phyloP scores from a whole-genome alignment of 2,329 filamentous ascomycete genomes.

The Aspergillus texensis region DNA sequence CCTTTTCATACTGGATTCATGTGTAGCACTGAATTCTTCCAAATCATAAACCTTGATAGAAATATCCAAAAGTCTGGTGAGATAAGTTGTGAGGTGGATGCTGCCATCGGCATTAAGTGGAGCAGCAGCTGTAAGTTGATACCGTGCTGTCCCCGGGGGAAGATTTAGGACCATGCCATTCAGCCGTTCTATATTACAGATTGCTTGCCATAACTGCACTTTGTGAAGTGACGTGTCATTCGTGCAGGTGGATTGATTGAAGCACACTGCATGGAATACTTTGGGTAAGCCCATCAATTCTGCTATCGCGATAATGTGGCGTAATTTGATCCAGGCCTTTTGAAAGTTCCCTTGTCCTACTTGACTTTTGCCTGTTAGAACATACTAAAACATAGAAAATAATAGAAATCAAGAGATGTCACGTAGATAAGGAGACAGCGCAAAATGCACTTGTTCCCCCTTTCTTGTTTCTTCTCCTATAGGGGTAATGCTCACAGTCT shows the following conservation, averaged over 20 bases:
- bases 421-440: background rate
- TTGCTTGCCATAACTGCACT: conserved; percentile 35
- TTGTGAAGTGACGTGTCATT: conserved; percentile 19
- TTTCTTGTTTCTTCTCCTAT: background rate
- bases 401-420: too few species aligned
- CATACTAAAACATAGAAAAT: too few species aligned
- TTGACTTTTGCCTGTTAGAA: conserved; percentile 24
- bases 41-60: conserved; percentile 15
- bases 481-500: conserved; percentile 35
- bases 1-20: conserved; percentile 7
- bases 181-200: conserved; percentile 37
- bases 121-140: conserved; percentile 9
- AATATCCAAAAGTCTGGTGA: conserved; percentile 14
- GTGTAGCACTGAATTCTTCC: conserved; percentile 14
- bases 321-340: conserved; percentile 40
- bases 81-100: conserved; percentile 16
- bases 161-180: conserved; percentile 39
- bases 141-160: conserved; percentile 34
- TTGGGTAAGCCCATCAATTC: conserved; percentile 42
- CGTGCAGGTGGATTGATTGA: conserved; percentile 2
- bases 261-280: conserved; percentile 1
- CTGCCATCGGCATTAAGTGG: conserved; percentile 12
- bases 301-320: conserved; percentile 41
- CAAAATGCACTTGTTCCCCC: background rate
- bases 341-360: conserved; percentile 38